Evolutionary conservation across 768 basidiomycete genomes (phyloP), one percentile per base, ranked within the genome.

Genomic region (Hygrocybe coccinea): DNA sequence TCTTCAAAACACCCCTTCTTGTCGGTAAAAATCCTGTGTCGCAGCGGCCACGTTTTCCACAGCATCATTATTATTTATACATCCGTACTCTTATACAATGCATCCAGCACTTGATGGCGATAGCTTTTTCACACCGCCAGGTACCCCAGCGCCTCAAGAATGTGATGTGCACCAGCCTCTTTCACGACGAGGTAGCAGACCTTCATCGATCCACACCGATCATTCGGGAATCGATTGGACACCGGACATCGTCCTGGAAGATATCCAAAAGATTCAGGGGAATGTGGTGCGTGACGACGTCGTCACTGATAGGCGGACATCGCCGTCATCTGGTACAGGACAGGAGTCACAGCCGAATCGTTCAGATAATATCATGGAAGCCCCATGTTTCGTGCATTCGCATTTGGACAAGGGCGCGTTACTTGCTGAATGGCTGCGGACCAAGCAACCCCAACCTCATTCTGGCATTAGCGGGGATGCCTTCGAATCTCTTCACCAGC

Each of bases 311-410:
- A 35, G 3, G n/a, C 10, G 3, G 12, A 37, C 29, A 21, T 22
- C 50, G n/a, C 50, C 34, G 17, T 5, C 34, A 21, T 21, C 29
- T 12, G n/a, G n/a, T n/a, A n/a, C n/a, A n/a, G n/a, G n/a, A n/a
- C n/a, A n/a, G 29, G 14, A 5, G 36, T 54, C 62, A 56, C 62
- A 35, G 47, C 58, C 57, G 45, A 53, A 62, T 37, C 54, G 60
- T 60, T 59, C 46, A 58, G 47, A 25, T 63, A 71, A 21, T 70
- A 74, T 29, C 19, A 71, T 77, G 62, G 74, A 78, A 44, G 93
- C 91, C 0, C 94, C 94, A 9, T 97, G 92, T 67, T 95, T 94
- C 70, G 85, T 97, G 36, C 94, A 97, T 74, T 93, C 90, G 0
- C 83, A 90, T 61, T 86, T 97, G 47, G 89, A 95, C 69, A 85